Base-by-base conservation (phyloP, 2,329 filamentous ascomycete genomes). In the Aureobasidium uvarum region DNA sequence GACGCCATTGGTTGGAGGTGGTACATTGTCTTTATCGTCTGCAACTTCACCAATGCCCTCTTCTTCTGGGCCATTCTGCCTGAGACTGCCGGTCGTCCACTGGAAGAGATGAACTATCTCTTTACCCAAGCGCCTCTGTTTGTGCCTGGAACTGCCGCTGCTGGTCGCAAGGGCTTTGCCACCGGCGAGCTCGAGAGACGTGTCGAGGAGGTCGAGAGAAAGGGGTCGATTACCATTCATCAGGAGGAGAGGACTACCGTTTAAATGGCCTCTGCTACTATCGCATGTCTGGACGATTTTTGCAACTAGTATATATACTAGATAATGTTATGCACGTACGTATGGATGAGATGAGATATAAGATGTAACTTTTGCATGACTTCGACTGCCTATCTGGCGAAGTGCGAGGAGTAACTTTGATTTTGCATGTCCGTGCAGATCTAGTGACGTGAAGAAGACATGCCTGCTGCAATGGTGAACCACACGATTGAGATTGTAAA, bases 1-100 rank as follows among this genome's bases (percentile, higher is more conserved):
- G 74, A 76, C 3, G 74, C 74, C 20, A 78, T 85, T n/a, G 79
- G 82, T 6, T 88, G 82, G 73, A 77, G 74, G 50, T 88, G 78
- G 72, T 88, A 87, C 72, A 78, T 85, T 63, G 72, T 89, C 20
- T 87, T 86, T 73, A 89, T 90, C 71, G 77, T 89, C 38, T 89
- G 87, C 74, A 90, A 90, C 73, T 85, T 89, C 71, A 87, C 85
- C 31, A 88, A 88, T 69, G 85, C 85, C 0, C 33, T 88, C 36
- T 88, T 87, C 78, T 90, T 90, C 79, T 90, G 85, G 81, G 79
- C 82, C 2, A 75, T 90, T 58, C 79, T 89, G 46, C 88, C 88
- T 0, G 88, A 90, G 76, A 90, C 88, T 0, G 83, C 82, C 62
- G 84, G 83, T 69, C 78, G 86, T 18, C 84, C 87, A 0, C 80